Base-by-base conservation (phyloP, 2,329 filamentous ascomycete genomes). In the Drechslerella dactyloides region DNA sequence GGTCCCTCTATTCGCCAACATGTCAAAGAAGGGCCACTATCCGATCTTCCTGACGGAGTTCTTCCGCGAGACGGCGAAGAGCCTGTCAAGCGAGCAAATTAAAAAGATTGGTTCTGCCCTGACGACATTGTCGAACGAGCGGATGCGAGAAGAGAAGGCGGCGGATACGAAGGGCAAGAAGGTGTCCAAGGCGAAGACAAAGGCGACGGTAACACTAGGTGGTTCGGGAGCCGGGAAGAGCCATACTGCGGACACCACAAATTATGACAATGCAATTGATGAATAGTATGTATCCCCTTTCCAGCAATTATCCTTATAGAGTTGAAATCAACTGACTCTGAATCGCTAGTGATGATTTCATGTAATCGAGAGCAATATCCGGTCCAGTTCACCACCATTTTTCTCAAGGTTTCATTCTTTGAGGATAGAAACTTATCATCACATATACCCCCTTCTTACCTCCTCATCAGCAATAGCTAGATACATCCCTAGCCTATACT, bases 141-240 rank as follows among this genome's bases (percentile, higher is more conserved):
- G 96, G 85, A 89, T 97, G 89, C 96, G 92, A 84, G 93, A 97
- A 81, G 94, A 99, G 85, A 97, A 97, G 85, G 88, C 89, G 2
- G 87, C 90, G 2, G 91, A 96, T 75, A 97, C 96, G 84, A 88
- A 90, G 61, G 90, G 89, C 78, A 99, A 97, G 90, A 99, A 97
- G 87, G 87, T 84, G 76, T 97, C 97, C 86, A 93, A 93, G 2
- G 90, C 91, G 73, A 97, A 97, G 87, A 96, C 90, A 42, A 99
- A 99, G 87, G 87, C 90, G 17, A 89, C 87, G 5, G 83, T 97
- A 55, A 89, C 90, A 62, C 87, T 90, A 69, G 82, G 81, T 78
- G 78, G 81, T 84, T 82, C 79, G 84, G 77, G 81, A 80, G 77
- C 79, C 77, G 81, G 84, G 76, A 84, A 84, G 62, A 69, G 72